Base-by-base conservation (phyloP, 2,329 filamentous ascomycete genomes). In the Alternaria incomplexa region DNA sequence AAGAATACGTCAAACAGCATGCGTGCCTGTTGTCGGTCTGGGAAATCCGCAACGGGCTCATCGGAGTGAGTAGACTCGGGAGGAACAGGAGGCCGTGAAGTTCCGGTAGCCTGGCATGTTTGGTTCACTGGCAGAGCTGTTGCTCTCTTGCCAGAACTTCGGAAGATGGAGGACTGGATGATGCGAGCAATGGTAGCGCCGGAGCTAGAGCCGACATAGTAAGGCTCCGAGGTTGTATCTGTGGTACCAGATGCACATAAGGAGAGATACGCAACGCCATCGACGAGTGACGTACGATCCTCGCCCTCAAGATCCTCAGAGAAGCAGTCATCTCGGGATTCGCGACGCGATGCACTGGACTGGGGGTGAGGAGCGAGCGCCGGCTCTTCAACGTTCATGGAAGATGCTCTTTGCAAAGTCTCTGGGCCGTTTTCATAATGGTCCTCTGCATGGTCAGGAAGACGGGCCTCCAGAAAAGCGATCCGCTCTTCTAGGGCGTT, bases 191-290 rank as follows among this genome's bases (percentile, higher is more conserved):
- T 75, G 10, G 69, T 70, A 52, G 73, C 73, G 10, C 73, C 73
- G 36, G 73, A 73, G 56, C 71, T 73, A 11, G 71, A 73, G 6
- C 73, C 73, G 26, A 75, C 69, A 51, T 75, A 75, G 56, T 68
- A 73, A 7, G 71, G 73, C 46, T 73, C 71, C 40, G 62, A 64
- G 2, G 62, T 63, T 17, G 66, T 63, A 44, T 73, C 70, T 32
- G 71, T 73, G 2, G 70, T 71, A 12, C 72, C 72, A 46, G 72
- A 73, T 9, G 72, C 72, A 30, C 72, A 73, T 3, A 75, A 57
- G 40, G 72, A 75, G 20, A 75, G 65, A 30, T 75, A 75, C 6
- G 72, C 72, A 10, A 75, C 72, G 22, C 72, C 72, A 53, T 75
- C 67, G 12, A 75, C 66, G 8, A 75, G 58, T 5, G 70, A 72